Conservation (phyloP, 306 rosid species). For the Acacia confusa region DNA sequence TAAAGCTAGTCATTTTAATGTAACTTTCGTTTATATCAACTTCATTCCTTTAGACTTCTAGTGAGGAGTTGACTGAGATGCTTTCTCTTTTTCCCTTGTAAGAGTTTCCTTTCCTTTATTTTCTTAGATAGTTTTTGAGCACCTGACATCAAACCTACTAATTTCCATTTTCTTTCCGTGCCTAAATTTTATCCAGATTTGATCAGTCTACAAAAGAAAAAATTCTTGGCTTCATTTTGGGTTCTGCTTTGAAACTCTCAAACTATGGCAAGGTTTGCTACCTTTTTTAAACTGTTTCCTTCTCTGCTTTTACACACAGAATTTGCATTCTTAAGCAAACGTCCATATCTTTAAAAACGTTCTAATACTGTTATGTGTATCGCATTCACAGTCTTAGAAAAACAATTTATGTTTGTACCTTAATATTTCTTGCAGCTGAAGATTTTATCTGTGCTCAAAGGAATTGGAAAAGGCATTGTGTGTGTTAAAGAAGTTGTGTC, state of each 20-base stretch:
- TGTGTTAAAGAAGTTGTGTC: slow-evolving; percentile 52
- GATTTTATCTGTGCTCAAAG: slow-evolving; percentile 79
- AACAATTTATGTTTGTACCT: slow-evolving; percentile 15
- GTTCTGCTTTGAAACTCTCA: slow-evolving; percentile 62
- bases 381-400: background rate
- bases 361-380: background rate
- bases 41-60: no score
- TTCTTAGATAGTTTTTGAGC: no score
- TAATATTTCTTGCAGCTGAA: slow-evolving; percentile 59
- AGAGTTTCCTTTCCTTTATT: no score
- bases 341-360: background rate
- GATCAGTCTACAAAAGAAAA: slow-evolving; percentile 65
- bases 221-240: slow-evolving; percentile 70
- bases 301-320: slow-evolving; percentile 6
- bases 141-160: background rate
- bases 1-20: no score
- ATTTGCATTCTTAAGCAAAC: slow-evolving; percentile 1
- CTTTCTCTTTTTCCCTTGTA: no score
- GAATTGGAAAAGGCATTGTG: slow-evolving; percentile 63
- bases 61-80: no score
- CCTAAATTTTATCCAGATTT: slow-evolving; percentile 53
- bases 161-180: background rate
- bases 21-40: no score
- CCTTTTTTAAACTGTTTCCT: slow-evolving; percentile 10
- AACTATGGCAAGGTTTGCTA: slow-evolving; percentile 79